Evolutionary conservation across 805 yeast species (phyloP), one percentile per base, ranked within the genome.

Genomic region (Suhomyces vadensis): DNA sequence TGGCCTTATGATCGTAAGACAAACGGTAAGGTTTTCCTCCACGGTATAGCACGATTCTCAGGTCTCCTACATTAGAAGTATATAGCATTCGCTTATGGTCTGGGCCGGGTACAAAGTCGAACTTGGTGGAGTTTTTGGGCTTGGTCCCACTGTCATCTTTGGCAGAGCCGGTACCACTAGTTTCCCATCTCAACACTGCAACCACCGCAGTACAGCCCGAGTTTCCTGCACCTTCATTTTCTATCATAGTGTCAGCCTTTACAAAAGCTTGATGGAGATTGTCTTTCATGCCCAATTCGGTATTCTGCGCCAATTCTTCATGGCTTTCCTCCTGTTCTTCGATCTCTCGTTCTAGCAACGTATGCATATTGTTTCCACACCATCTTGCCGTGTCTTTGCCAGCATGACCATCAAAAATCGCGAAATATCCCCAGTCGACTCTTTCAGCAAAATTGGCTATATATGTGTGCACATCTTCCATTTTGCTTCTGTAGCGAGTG

Each of bases 171-270:
- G n/a, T n/a, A 11, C 16, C 6, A 11, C n/a, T 26, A 5, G 71
- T 50, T 59, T 92, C 97, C 96, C 96, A 89, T 44, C 95, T 73
- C 46, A 89, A 62, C 0, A 94, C 79, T 1, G 97, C 96, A 7
- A 91, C 97, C 0, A 95, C 97, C 0, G 97, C 98, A 0, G 99
- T 94, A 55, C 95, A 83, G 0, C 99, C 99, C 47, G 95, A 83
- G 35, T 84, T 80, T 1, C 91, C 91, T 37, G 78, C 72, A 11
- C 81, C 72, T 39, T 79, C 79, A 31, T 77, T 68, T 25, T 73
- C 78, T 31, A 92, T 82, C 54, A 79, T 69, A 31, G 73, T 69
- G 65, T 92, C 99, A 2, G 95, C 91, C 47, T 81, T 78, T 17
- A 78, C 67, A 62, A 94, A 92, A 3, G 94, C 74, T 27, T 76